Conservation (phyloP, 768 basidiomycete genomes). For the Boletus rubroflammeus region DNA sequence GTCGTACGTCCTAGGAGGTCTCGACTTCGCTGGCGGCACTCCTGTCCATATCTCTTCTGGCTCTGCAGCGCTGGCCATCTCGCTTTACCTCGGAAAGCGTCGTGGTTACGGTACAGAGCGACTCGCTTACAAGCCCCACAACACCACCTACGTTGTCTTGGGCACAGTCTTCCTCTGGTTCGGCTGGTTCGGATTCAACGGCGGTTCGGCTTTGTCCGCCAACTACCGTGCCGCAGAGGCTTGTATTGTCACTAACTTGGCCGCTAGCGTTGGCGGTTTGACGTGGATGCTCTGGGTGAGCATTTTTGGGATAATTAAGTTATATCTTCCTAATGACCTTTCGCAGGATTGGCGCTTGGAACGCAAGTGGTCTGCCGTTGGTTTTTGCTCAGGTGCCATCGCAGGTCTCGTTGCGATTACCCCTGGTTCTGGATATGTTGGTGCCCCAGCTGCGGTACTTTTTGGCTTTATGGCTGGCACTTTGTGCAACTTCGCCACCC, state of each 20-base stretch:
- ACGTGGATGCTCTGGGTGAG: constrained; percentile 90
- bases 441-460: constrained; percentile 75
- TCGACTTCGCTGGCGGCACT: constrained; percentile 93
- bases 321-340: not conserved
- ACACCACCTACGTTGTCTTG: constrained; percentile 88
- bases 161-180: constrained; percentile 95
- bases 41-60: constrained; percentile 97
- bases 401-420: constrained; percentile 88
- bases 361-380: constrained; percentile 89
- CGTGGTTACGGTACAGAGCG: constrained; percentile 88
- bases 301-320: not conserved
- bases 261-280: constrained; percentile 82
- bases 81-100: constrained; percentile 86
- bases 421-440: constrained; percentile 80
- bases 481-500: constrained; percentile 91
- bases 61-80: constrained; percentile 86
- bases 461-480: constrained; percentile 86
- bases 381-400: constrained; percentile 95
- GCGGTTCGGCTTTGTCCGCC: constrained; percentile 85
- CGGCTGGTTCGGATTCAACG: constrained; percentile 96
- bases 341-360: constrained; percentile 83
- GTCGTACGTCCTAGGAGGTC: constrained; percentile 76
- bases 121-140: constrained; percentile 91
- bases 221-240: constrained; percentile 86
- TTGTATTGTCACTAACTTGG: constrained; percentile 90